These are phyloP conservation scores for Pythium chondricola DNA, from an alignment of 352 stramenopile genomes.

Conservation along the genomic window DNA sequence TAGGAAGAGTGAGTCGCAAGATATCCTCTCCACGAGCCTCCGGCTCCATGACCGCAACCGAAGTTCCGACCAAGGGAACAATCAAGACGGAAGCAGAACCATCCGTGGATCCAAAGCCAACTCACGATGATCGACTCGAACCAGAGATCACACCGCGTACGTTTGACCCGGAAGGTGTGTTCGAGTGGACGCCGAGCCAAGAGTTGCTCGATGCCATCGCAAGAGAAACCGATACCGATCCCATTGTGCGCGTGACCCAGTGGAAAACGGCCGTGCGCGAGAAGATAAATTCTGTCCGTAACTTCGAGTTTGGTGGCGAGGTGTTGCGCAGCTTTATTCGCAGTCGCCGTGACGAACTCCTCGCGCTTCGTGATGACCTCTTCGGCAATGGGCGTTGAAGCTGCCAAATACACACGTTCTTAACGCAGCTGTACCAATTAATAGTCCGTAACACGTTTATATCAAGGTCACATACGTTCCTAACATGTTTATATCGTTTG, in stretches of 20 bases:
- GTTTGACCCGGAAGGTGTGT: constrained; percentile 46
- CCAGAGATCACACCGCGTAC: background rate
- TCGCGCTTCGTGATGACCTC: constrained; percentile 42
- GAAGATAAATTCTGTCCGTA: constrained; percentile 37
- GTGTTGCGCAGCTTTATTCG: constrained; percentile 54
- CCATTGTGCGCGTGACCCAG: constrained; percentile 14
- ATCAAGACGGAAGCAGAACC: background rate
- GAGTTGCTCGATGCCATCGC: constrained; percentile 16
- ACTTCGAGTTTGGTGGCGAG: constrained; percentile 52
- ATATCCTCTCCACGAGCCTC: background rate
- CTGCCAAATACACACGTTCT: too few species aligned
- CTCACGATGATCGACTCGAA: background rate
- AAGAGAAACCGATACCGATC: constrained; percentile 6
- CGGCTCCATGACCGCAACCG: constrained; percentile 2
- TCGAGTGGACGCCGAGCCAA: constrained; percentile 47
- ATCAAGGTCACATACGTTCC: background rate
- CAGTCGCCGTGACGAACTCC: constrained; percentile 47
- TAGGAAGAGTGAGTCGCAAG: constrained; percentile 13
- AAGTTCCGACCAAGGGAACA: background rate
- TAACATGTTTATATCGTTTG: background rate
- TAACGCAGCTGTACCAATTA: too few species aligned
- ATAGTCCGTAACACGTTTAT: too few species aligned
- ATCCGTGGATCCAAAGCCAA: background rate
- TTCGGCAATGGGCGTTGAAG: constrained; percentile 24
- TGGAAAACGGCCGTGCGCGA: constrained; percentile 43